These are phyloP conservation scores for Alternaria triticina DNA, from an alignment of 2,329 filamentous ascomycete genomes.

Conservation along the genomic window DNA sequence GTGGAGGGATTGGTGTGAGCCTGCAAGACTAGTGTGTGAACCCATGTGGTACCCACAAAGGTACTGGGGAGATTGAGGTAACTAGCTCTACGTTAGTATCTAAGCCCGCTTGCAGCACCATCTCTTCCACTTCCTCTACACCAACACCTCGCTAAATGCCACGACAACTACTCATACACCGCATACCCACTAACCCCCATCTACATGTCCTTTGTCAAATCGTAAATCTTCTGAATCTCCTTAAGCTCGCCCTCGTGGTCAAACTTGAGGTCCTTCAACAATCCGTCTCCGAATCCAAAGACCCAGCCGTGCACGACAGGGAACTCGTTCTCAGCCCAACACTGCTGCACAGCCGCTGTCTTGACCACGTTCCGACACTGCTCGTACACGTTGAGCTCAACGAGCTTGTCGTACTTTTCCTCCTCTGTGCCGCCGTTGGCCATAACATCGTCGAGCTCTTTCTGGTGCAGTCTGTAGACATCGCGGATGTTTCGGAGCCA, in stretches of 20 bases:
- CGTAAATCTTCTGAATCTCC: slow-evolving; percentile 70
- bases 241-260: slow-evolving; percentile 64
- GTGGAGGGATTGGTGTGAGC: not conserved
- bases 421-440: slow-evolving; percentile 25
- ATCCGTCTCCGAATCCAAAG: slow-evolving; percentile 71
- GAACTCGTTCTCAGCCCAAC: slow-evolving; percentile 66
- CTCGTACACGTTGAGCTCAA: slow-evolving; percentile 49
- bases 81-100: not conserved
- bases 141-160: slow-evolving; percentile 16
- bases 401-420: slow-evolving; percentile 42
- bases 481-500: slow-evolving; percentile 78
- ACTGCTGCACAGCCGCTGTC: slow-evolving; percentile 63
- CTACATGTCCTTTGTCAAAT: slow-evolving; percentile 42
- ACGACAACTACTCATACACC: slow-evolving; percentile 8
- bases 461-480: slow-evolving; percentile 74
- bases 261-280: slow-evolving; percentile 69
- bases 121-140: not conserved
- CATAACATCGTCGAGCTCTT: slow-evolving; percentile 64
- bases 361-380: slow-evolving; percentile 49
- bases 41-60: not conserved
- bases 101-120: not conserved
- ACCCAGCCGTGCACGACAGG: slow-evolving; percentile 78
- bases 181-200: not conserved
- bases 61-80: not conserved
- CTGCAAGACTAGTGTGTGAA: not conserved